Evolutionary conservation across 306 rosid species (phyloP).

Genomic region (Vachellia pachyceras): DNA sequence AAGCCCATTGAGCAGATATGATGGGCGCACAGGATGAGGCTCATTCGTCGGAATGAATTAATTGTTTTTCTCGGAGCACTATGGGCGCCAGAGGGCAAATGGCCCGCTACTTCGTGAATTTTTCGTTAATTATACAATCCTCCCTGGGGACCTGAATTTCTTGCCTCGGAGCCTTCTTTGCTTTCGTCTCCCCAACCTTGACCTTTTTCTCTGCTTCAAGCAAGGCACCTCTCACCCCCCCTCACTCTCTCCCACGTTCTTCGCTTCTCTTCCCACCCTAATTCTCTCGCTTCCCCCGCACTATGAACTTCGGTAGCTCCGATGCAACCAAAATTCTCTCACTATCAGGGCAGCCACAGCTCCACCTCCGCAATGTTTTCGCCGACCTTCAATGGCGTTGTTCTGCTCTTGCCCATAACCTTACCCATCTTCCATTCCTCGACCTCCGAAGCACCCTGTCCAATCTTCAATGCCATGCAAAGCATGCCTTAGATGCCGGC

Average conservation of each 20-base stretch:
- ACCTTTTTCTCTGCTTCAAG: constrained; percentile 5
- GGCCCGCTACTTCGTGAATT: neutral
- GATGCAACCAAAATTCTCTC: constrained; percentile 36
- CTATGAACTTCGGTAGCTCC: constrained; percentile 48
- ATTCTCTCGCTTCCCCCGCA: neutral
- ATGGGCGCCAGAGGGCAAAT: too few species aligned
- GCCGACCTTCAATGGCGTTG: constrained; percentile 50
- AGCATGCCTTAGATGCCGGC: constrained; percentile 36
- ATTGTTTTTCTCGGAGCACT: too few species aligned
- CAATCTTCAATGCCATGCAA: constrained; percentile 49
- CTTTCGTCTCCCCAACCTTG: neutral
- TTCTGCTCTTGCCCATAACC: constrained; percentile 49
- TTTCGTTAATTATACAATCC: too few species aligned
- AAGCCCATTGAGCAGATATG: too few species aligned
- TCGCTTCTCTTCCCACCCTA: neutral
- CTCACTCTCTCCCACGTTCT: neutral
- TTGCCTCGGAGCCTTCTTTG: neutral
- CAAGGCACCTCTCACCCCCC: too few species aligned
- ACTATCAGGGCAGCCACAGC: constrained; percentile 41
- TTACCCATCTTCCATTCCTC: constrained; percentile 42
- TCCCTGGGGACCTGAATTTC: neutral
- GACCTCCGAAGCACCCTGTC: constrained; percentile 48
- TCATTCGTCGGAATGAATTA: too few species aligned
- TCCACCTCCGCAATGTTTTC: constrained; percentile 48
- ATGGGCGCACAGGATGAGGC: too few species aligned